Evolutionary conservation across 208 protist species (phyloP).

Genomic region (Wallacemonas sp.): DNA sequence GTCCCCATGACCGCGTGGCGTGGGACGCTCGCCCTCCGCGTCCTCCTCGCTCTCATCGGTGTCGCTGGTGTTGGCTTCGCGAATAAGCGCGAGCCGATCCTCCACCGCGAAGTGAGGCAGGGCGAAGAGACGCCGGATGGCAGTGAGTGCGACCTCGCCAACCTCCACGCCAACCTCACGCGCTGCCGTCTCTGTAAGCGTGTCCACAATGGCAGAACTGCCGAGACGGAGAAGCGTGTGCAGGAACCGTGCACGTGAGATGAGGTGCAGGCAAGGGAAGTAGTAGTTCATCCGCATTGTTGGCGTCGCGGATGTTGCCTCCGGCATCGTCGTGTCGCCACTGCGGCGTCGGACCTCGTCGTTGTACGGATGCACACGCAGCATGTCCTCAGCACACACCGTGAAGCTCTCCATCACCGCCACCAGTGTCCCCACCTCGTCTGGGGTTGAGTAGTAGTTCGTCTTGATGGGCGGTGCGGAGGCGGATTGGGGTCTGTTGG

Average conservation of each 20-base stretch:
- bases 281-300: not conserved
- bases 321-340: not conserved
- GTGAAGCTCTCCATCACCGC: not conserved
- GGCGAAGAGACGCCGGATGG: not conserved
- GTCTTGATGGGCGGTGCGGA: not conserved
- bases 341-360: not conserved
- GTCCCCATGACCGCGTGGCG: not conserved
- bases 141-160: not conserved
- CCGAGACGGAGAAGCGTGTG: constrained; percentile 5
- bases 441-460: not conserved
- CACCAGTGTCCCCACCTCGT: constrained; percentile 6
- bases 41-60: not conserved
- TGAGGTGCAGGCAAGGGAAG: constrained; percentile 3
- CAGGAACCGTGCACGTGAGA: constrained; percentile 4
- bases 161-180: not conserved
- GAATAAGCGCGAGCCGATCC: not conserved
- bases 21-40: not conserved
- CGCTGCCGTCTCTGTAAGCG: not conserved
- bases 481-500: no score
- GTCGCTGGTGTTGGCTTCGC: constrained; percentile 1
- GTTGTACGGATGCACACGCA: constrained; percentile 5
- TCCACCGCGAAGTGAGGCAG: not conserved
- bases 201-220: not conserved
- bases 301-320: not conserved
- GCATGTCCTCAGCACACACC: not conserved